phyloP scores from a whole-genome alignment of 768 basidiomycete genomes.

The Pleurotus cornucopiae region DNA sequence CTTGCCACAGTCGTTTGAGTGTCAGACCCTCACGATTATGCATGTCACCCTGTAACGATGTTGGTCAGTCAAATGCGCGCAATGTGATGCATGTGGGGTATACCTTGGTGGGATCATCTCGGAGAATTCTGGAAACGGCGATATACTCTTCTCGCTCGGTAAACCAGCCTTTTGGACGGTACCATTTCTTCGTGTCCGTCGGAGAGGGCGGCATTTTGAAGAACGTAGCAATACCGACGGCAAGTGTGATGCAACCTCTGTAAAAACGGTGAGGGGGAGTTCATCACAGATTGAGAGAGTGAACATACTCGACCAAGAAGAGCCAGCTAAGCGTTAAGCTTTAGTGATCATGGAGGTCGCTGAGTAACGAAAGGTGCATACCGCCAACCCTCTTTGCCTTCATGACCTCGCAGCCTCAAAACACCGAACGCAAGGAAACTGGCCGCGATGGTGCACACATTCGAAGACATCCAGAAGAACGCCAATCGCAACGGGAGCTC shows the following conservation, averaged over 20 bases:
- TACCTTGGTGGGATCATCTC: conserved; percentile 61
- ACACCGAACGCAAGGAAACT: conserved; percentile 62
- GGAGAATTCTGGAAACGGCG: conserved; percentile 53
- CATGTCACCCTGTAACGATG: conserved; percentile 48
- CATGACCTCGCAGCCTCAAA: conserved; percentile 52
- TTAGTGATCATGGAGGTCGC: neutral
- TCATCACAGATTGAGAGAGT: neutral
- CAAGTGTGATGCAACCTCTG: conserved; percentile 46
- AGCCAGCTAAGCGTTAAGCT: conserved; percentile 37
- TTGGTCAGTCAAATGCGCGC: neutral
- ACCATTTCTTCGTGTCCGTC: conserved; percentile 55
- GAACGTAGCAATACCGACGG: conserved; percentile 49
- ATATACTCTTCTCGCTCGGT: conserved; percentile 59
- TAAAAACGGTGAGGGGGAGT: neutral
- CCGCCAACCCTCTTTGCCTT: conserved; percentile 50
- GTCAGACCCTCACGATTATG: conserved; percentile 64
- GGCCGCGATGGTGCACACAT: conserved; percentile 40
- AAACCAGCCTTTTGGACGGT: conserved; percentile 61
- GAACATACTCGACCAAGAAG: conserved; percentile 45
- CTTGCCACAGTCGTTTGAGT: conserved; percentile 43
- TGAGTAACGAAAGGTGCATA: conserved; percentile 13
- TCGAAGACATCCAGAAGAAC: conserved; percentile 50
- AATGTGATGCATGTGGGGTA: neutral
- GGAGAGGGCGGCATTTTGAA: conserved; percentile 60
- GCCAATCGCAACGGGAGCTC: conserved; percentile 56